A percentile compares a stretch with the other conserved stretches of the same genome.
phyloP scores from a whole-genome alignment of 768 basidiomycete species.

The Calocybe cyanea region DNA sequence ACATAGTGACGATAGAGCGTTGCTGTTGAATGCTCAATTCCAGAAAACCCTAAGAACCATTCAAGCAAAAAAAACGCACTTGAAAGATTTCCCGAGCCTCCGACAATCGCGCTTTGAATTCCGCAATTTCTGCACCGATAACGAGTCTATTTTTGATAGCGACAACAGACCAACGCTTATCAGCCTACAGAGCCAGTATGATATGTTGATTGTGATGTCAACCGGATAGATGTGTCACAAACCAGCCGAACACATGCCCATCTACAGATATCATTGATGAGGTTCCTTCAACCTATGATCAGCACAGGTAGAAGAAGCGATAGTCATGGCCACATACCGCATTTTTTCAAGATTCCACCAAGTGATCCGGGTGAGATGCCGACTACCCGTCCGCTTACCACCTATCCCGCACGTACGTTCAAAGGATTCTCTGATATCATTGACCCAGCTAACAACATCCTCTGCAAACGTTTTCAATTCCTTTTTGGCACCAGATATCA shows the following conservation, averaged over 20 bases:
- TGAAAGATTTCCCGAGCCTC: conserved; percentile 5
- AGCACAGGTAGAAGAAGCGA: not conserved
- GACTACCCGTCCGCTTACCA: not conserved
- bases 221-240: not conserved
- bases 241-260: conserved; percentile 9
- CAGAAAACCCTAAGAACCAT: not conserved
- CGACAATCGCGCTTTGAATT: conserved; percentile 4
- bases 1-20: conserved; percentile 1
- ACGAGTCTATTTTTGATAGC: not conserved
- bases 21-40: not conserved
- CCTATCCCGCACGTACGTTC: not conserved
- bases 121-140: not conserved
- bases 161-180: conserved; percentile 4
- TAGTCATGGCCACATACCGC: too few species aligned
- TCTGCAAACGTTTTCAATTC: conserved; percentile 6
- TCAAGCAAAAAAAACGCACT: not conserved
- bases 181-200: not conserved
- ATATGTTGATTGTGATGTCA: not conserved
- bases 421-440: not conserved
- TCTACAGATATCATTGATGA: conserved; percentile 10
- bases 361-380: not conserved
- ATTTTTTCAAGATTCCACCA: conserved; percentile 8
- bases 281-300: conserved; percentile 1
- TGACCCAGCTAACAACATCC: conserved; percentile 7
- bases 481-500: not conserved